phyloP scores from a whole-genome alignment of 257 asterid genomes.

The Henckelia pumila region DNA sequence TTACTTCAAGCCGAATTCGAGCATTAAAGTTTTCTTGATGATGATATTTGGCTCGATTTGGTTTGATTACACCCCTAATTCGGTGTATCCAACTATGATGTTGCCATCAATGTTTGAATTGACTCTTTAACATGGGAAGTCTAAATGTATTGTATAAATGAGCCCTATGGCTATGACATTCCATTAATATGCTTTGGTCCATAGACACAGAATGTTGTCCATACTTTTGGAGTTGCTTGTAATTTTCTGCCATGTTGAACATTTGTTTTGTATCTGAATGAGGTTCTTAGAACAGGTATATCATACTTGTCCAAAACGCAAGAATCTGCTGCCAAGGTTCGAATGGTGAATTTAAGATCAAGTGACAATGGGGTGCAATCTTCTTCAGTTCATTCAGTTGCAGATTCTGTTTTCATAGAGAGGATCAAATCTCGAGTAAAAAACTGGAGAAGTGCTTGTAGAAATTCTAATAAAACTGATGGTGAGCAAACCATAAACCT shows the following conservation, averaged over 20 bases:
- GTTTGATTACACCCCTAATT: too few species aligned
- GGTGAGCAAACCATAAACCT: slow-evolving; percentile 47
- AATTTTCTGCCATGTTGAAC: slow-evolving; percentile 7
- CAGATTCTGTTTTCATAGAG: slow-evolving; percentile 70
- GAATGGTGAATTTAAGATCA: slow-evolving; percentile 39
- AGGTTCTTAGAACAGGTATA: slow-evolving; percentile 56
- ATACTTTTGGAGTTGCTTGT: background rate
- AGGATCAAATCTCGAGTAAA: slow-evolving; percentile 73
- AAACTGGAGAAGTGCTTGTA: slow-evolving; percentile 62
- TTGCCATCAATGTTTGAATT: background rate
- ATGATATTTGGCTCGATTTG: too few species aligned
- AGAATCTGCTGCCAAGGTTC: slow-evolving; percentile 59
- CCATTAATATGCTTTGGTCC: too few species aligned
- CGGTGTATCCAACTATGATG: background rate
- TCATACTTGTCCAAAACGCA: slow-evolving; percentile 88
- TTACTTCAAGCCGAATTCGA: too few species aligned
- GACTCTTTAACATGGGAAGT: background rate
- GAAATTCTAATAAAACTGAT: slow-evolving; percentile 45
- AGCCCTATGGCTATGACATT: background rate
- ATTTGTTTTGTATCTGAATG: slow-evolving; percentile 16
- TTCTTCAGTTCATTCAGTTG: slow-evolving; percentile 56
- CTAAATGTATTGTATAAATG: background rate
- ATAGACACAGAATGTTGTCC: background rate
- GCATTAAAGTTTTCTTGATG: too few species aligned
- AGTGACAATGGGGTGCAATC: slow-evolving; percentile 29